phyloP scores from a whole-genome alignment of 1,284 basidiomycete species.

The Sanghuangporus sanghuang region DNA sequence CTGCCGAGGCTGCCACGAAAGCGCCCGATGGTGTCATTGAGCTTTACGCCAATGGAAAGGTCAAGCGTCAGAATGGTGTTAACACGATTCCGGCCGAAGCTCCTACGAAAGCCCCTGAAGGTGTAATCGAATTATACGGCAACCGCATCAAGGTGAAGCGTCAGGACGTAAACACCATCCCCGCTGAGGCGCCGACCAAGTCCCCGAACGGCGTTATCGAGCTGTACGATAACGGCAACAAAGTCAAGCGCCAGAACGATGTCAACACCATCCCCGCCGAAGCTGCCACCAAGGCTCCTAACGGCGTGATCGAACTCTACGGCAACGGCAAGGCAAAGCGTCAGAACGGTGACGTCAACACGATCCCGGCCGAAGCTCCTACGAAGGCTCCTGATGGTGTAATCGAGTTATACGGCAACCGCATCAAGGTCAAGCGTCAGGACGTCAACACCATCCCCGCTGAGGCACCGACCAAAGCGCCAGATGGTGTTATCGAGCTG shows the following conservation, averaged over 20 bases:
- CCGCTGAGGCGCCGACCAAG: conserved; percentile 23
- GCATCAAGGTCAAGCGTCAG: conserved; percentile 12
- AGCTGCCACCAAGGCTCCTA: conserved; percentile 27
- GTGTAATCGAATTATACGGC: conserved; percentile 23
- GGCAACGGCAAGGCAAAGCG: conserved; percentile 11
- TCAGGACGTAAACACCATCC: conserved; percentile 20
- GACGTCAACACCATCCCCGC: conserved; percentile 23
- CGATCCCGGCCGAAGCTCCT: conserved; percentile 29
- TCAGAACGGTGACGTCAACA: conserved; percentile 23
- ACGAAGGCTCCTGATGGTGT: conserved; percentile 29
- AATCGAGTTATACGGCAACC: conserved; percentile 14
- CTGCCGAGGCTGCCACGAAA: conserved; percentile 31
- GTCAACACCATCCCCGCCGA: conserved; percentile 32
- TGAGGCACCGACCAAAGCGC: conserved; percentile 23
- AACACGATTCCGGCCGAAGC: conserved; percentile 32
- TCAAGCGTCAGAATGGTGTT: conserved; percentile 19
- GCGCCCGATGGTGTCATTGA: conserved; percentile 25
- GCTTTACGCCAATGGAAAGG: conserved; percentile 11
- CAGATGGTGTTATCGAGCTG: conserved; percentile 22
- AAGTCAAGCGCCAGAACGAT: conserved; percentile 19
- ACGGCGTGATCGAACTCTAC: conserved; percentile 22
- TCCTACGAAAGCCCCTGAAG: conserved; percentile 25
- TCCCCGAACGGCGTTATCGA: conserved; percentile 23
- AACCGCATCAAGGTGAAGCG: conserved; percentile 18
- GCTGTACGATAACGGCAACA: conserved; percentile 8